A percentile compares a stretch with the other conserved stretches of the same genome.
Conservation (phyloP, 2,329 filamentous ascomycete species). For the Venturia aucupariae region DNA sequence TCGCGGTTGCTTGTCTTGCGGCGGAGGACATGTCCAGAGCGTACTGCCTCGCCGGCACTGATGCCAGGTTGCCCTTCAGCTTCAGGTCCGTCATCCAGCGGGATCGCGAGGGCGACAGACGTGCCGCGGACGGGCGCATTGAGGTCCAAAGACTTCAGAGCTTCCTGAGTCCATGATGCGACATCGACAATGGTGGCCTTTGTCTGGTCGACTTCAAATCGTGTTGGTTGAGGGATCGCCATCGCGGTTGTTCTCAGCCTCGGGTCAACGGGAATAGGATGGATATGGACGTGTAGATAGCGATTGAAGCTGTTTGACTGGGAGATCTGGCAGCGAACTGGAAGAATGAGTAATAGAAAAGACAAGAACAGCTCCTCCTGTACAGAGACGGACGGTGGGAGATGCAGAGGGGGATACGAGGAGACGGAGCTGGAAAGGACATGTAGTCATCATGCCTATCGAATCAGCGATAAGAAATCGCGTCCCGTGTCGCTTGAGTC, state of each 20-base stretch:
- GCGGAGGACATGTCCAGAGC: slow-evolving; percentile 38
- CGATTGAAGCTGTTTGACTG: not conserved
- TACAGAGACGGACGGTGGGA: slow-evolving; percentile 8
- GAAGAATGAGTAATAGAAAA: not conserved
- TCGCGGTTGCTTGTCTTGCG: slow-evolving; percentile 49
- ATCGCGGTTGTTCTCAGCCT: slow-evolving; percentile 5
- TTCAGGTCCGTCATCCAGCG: slow-evolving; percentile 53
- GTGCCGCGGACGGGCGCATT: slow-evolving; percentile 38
- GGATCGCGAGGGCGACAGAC: slow-evolving; percentile 60
- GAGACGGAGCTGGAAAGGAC: not conserved
- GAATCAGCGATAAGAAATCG: slow-evolving; percentile 6
- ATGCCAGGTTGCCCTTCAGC: slow-evolving; percentile 21
- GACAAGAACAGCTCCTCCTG: not conserved
- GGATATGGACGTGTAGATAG: not conserved
- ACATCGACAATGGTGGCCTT: slow-evolving; percentile 28
- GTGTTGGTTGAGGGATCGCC: slow-evolving; percentile 9
- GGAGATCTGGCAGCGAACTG: no score
- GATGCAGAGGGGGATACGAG: slow-evolving; percentile 23
- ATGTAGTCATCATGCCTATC: not conserved
- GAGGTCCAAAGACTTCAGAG: slow-evolving; percentile 32
- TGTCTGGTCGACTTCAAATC: not conserved
- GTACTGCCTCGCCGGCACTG: slow-evolving; percentile 37
- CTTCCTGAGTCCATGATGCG: slow-evolving; percentile 40
- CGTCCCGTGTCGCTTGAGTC: not conserved
- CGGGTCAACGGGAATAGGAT: not conserved